These are phyloP conservation scores for Zhuliangozyma blackwelliae DNA, from an alignment of 1,139 yeast species.

Conservation along the genomic window DNA sequence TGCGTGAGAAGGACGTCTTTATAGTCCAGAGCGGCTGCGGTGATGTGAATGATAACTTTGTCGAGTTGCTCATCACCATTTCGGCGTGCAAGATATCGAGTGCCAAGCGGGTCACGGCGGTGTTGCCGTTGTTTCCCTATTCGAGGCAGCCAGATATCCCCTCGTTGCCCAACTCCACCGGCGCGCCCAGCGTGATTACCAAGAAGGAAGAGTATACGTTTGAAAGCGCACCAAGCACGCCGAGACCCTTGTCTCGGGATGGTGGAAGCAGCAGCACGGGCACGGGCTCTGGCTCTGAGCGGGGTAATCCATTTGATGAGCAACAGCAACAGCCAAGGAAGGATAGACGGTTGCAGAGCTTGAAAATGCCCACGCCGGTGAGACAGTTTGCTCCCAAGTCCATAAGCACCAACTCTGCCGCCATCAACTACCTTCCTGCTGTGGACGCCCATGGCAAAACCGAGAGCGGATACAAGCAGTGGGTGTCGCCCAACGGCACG, in stretches of 20 bases:
- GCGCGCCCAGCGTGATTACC: conserved; percentile 39
- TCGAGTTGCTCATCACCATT: conserved; percentile 82
- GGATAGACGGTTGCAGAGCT: conserved; percentile 13
- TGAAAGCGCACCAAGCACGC: conserved; percentile 65
- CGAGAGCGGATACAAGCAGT: conserved; percentile 74
- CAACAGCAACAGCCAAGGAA: conserved; percentile 7
- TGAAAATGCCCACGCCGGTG: conserved; percentile 7
- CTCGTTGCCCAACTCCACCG: conserved; percentile 65
- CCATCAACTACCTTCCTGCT: conserved; percentile 24
- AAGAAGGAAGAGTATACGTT: conserved; percentile 46
- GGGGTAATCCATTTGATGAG: not conserved
- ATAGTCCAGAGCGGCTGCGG: conserved; percentile 83
- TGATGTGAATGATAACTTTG: conserved; percentile 83
- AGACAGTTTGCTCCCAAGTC: conserved; percentile 21
- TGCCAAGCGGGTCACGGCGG: conserved; percentile 91
- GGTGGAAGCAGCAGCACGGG: conserved; percentile 6
- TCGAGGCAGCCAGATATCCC: conserved; percentile 96
- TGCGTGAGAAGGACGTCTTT: conserved; percentile 89
- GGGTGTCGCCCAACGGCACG: conserved; percentile 97
- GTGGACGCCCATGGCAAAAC: conserved; percentile 40
- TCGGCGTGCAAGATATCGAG: conserved; percentile 96
- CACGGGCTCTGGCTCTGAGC: not conserved
- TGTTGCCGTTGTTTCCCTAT: conserved; percentile 91
- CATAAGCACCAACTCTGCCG: conserved; percentile 26
- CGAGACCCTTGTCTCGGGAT: conserved; percentile 34